A percentile compares a stretch with the other conserved stretches of the same genome.
These are phyloP conservation scores for Penicillium lagena DNA, from an alignment of 495 filamentous ascomycete genomes.

Conservation along the genomic window DNA sequence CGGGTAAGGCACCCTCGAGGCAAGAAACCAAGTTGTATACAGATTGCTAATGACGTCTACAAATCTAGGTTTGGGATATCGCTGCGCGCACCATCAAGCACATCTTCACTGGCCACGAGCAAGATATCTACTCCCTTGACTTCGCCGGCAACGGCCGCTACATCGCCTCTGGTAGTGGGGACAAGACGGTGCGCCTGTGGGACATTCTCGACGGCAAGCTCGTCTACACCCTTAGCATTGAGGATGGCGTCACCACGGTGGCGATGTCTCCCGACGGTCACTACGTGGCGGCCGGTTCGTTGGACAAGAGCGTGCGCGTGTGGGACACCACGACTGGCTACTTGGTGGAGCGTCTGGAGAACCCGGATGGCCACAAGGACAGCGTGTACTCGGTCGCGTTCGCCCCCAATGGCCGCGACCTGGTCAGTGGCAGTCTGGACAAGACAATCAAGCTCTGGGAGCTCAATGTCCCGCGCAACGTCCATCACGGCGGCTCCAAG, in stretches of 20 bases:
- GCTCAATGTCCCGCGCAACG: constrained; percentile 60
- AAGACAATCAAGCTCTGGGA: constrained; percentile 98
- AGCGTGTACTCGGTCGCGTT: constrained; percentile 92
- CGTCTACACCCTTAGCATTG: constrained; percentile 72
- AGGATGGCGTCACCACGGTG: constrained; percentile 87
- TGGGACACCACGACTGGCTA: constrained; percentile 82
- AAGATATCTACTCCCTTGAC: constrained; percentile 91
- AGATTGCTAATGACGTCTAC: constrained; percentile 1
- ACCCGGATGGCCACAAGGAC: constrained; percentile 81
- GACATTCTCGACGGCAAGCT: constrained; percentile 72
- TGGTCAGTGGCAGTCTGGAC: constrained; percentile 84
- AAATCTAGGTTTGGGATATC: constrained; percentile 79
- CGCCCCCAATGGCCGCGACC: constrained; percentile 77
- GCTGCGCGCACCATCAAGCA: constrained; percentile 65
- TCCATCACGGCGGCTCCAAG: constrained; percentile 57
- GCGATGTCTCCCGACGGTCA: constrained; percentile 86
- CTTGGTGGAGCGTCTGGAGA: constrained; percentile 77
- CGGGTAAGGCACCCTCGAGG: constrained; percentile 49
- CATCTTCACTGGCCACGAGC: constrained; percentile 80
- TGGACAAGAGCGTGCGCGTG: constrained; percentile 86
- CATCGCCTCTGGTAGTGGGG: constrained; percentile 84
- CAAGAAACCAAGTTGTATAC: not conserved
- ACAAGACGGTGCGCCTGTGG: constrained; percentile 85
- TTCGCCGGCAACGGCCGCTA: constrained; percentile 82
- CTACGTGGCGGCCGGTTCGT: constrained; percentile 78